Conservation (phyloP, 306 rosid genomes). For the Sophora flavescens region DNA sequence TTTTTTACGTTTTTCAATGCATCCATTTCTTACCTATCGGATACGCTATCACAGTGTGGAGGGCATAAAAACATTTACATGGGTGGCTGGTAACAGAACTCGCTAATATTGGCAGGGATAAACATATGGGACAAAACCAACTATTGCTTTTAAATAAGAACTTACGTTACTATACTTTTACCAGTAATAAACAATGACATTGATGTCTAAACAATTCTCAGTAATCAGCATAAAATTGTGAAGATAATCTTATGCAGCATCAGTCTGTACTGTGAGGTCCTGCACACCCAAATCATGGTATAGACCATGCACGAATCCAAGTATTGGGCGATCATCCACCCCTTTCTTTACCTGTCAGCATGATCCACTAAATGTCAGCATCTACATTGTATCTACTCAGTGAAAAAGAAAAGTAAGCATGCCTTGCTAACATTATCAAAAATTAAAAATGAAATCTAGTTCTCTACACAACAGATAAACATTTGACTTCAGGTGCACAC, state of each 20-base stretch:
- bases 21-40: slow-evolving; percentile 27
- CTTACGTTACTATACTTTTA: slow-evolving; percentile 2
- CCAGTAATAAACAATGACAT: slow-evolving; percentile 16
- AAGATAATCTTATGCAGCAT: slow-evolving; percentile 55
- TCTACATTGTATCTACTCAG: slow-evolving; percentile 5
- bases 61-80: neutral
- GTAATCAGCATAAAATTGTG: slow-evolving; percentile 7
- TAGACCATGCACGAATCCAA: slow-evolving; percentile 81
- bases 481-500: neutral
- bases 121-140: slow-evolving; percentile 15
- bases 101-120: neutral
- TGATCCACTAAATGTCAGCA: slow-evolving; percentile 40
- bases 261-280: slow-evolving; percentile 84
- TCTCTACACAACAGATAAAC: neutral
- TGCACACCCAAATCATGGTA: slow-evolving; percentile 93
- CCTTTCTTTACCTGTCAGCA: slow-evolving; percentile 78
- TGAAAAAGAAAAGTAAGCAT: neutral
- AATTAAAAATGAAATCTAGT: slow-evolving; percentile 25
- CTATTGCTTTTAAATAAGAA: slow-evolving; percentile 33
- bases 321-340: slow-evolving; percentile 66
- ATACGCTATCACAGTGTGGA: neutral
- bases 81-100: neutral
- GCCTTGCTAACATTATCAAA: neutral
- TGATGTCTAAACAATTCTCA: slow-evolving; percentile 36
- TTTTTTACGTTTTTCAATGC: neutral